Percentiles rank a stretch among this genome's conserved stretches.
phyloP scores from a whole-genome alignment of 371 early-diverging fungal species.

The Blyttiomyces sp. region DNA sequence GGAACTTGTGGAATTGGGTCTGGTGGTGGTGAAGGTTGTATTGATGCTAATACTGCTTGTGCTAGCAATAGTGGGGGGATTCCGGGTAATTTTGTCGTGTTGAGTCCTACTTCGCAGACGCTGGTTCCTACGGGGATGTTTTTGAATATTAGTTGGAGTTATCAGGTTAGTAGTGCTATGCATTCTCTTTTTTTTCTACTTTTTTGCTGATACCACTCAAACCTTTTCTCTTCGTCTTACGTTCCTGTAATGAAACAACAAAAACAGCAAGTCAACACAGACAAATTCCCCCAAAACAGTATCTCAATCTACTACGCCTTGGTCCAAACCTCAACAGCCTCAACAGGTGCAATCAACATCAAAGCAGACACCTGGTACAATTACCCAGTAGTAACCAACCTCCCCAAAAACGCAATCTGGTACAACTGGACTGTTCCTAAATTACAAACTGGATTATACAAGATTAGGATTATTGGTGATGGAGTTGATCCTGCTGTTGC shows the following conservation, averaged over 20 bases:
- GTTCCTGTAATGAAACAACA: neutral
- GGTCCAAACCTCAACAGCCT: neutral
- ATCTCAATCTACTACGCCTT: neutral
- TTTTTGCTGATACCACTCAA: no score
- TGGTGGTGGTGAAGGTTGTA: no score
- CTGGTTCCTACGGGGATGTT: neutral
- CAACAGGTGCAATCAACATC: neutral
- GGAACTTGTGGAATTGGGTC: no score
- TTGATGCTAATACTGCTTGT: no score
- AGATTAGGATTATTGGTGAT: slow-evolving; percentile 21
- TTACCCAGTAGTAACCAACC: slow-evolving; percentile 10
- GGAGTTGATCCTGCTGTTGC: slow-evolving; percentile 10
- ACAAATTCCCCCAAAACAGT: neutral
- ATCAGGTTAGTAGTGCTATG: neutral
- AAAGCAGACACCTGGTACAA: slow-evolving; percentile 16
- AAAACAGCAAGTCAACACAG: neutral
- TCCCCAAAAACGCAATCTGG: neutral
- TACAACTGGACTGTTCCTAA: slow-evolving; percentile 11
- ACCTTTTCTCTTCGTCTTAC: no score
- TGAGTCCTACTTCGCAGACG: no score
- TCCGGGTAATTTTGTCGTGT: no score
- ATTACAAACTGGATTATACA: slow-evolving; percentile 13
- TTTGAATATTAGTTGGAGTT: neutral
- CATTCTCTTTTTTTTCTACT: neutral
- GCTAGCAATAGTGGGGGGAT: no score